These are phyloP conservation scores for Ophiobolus disseminans DNA, from an alignment of 2,329 filamentous ascomycete species.

Conservation along the genomic window DNA sequence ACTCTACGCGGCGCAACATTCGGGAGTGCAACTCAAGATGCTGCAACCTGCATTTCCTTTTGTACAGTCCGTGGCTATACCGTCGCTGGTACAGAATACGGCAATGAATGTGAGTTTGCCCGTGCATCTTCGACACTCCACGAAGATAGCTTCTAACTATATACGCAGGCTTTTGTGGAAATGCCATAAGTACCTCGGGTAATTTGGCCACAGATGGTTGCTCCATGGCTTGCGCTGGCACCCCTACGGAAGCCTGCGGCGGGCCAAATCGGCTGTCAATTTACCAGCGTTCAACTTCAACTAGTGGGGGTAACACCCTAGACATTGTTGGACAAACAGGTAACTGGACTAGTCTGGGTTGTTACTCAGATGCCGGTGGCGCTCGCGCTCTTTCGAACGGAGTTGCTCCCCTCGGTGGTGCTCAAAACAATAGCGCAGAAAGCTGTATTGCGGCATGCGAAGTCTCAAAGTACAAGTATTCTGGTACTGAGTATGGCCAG, in stretches of 20 bases:
- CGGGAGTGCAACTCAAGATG: conserved; percentile 29
- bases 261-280: conserved; percentile 26
- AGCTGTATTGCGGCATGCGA: conserved; percentile 20
- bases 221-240: conserved; percentile 35
- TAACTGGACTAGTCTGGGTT: conserved; percentile 15
- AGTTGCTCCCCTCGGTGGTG: conserved; percentile 10
- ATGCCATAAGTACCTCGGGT: conserved; percentile 28
- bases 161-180: conserved; percentile 34
- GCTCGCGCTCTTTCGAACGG: conserved; percentile 12
- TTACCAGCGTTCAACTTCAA: conserved; percentile 8
- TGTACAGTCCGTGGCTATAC: conserved; percentile 36
- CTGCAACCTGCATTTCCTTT: conserved; percentile 35
- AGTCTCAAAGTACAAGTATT: conserved; percentile 9
- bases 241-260: conserved; percentile 34
- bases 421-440: conserved; percentile 13
- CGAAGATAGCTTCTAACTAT: background rate
- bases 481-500: conserved; percentile 13
- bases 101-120: conserved; percentile 35
- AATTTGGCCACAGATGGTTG: conserved; percentile 24
- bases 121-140: background rate
- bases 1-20: conserved; percentile 18
- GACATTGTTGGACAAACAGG: background rate
- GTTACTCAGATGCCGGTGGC: conserved; percentile 12
- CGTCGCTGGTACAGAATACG: conserved; percentile 43
- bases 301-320: conserved; percentile 1